Base-by-base conservation (phyloP, 1,139 yeast species). In the Tardiomyces depauwii region DNA sequence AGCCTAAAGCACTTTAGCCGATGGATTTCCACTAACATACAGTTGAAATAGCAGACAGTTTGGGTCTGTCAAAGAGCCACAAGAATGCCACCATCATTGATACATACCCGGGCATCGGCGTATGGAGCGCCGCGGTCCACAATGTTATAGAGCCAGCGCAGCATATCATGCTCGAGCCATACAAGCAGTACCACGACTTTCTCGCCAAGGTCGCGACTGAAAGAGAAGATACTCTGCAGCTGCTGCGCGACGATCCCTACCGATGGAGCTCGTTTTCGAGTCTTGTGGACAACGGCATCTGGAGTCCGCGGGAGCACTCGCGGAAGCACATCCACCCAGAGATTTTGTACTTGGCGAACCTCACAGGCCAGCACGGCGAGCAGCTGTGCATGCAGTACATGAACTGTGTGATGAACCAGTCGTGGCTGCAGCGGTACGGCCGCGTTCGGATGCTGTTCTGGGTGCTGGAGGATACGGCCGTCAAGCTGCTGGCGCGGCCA, bases 401-500 rank as follows among this genome's bases (percentile, higher is more conserved):
- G 30, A 73, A 73, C 55, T 84, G 95, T 60, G 68, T 82, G 41
- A 78, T 76, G 1, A 74, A 81, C 59, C 71, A 74, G 44, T 84
- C 83, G 56, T 86, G 95, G 96, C 61, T 85, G 14, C 83, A 80
- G 54, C 69, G 71, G 52, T 83, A 74, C 59, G 95, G 95, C 0
- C 70, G 83, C 45, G 87, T 84, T 1, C 67, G 84, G 48, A 77
- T 84, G 80, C 64, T 86, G 16, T 58, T 83, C 30, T 74, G 85
- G 74, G 68, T 78, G 11, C 77, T 80, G 2, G 76, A 77, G 19
- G 48, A 63, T 1, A 74, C 84, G 0, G 89, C 89, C 1, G 66
- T 64, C 49, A 84, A 83, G 60, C 68, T 84, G 41, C 59, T 80
- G 47, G 75, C 85, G 0, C 70, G 67, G 0, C 70, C 76, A 0